Evolutionary conservation across 2,329 filamentous ascomycete genomes (phyloP).

Genomic region (Stenocarpella maydis): DNA sequence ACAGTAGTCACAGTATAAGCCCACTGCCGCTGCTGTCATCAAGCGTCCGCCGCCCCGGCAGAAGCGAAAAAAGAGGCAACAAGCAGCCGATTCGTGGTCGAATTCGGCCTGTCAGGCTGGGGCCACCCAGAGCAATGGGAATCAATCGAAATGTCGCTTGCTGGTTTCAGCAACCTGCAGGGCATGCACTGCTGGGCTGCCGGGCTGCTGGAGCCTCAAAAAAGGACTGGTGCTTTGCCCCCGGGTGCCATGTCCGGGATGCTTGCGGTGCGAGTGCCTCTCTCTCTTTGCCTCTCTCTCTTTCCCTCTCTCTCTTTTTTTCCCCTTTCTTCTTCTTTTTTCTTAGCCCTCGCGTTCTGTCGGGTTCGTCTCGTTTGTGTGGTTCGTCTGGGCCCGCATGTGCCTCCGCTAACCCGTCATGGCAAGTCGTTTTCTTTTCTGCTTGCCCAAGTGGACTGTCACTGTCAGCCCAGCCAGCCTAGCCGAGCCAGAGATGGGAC

Average conservation of each 20-base stretch:
- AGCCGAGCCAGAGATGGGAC: constrained; percentile 8
- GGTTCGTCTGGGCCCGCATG: neutral
- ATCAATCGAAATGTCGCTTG: constrained; percentile 29
- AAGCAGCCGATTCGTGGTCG: neutral
- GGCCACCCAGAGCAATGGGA: constrained; percentile 24
- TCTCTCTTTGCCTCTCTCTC: too few species aligned
- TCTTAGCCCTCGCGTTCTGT: neutral
- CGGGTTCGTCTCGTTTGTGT: neutral
- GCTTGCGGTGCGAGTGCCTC: too few species aligned
- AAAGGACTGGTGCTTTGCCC: constrained; percentile 9
- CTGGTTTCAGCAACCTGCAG: constrained; percentile 30
- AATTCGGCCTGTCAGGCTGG: constrained; percentile 1
- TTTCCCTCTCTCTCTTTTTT: too few species aligned
- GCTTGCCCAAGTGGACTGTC: neutral
- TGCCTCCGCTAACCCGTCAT: neutral
- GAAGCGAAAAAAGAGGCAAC: neutral
- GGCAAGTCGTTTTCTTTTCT: neutral
- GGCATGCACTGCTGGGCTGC: neutral
- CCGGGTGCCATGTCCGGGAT: neutral
- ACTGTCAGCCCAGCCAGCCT: neutral
- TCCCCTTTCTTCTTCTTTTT: too few species aligned
- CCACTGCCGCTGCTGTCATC: neutral
- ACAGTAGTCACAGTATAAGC: too few species aligned
- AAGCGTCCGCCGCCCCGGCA: neutral
- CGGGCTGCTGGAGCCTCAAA: constrained; percentile 10